Conservation (phyloP, 306 rosid species). For the Pyrus bretschneideri region DNA sequence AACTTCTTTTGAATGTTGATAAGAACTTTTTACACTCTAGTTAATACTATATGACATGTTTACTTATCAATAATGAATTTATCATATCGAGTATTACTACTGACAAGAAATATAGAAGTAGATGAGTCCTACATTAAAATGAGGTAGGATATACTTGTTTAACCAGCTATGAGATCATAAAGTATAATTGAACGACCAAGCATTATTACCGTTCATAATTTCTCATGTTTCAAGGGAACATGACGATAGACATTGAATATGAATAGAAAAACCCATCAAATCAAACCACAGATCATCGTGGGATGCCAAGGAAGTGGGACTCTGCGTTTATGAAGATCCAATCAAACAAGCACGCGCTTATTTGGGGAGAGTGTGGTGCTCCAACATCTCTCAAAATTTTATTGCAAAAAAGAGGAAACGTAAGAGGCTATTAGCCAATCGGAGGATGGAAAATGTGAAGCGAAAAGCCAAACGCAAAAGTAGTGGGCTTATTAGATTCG, state of each 20-base stretch:
- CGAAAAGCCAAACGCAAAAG: not conserved
- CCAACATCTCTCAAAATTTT: not conserved
- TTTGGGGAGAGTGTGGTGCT: not conserved
- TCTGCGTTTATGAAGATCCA: not conserved
- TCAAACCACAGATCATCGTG: not conserved
- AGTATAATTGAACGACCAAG: too few relatives aligned
- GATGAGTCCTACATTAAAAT: too few relatives aligned
- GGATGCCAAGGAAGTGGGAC: not conserved
- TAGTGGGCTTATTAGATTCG: constrained; percentile 38
- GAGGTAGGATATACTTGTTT: too few relatives aligned
- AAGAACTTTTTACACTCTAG: too few relatives aligned
- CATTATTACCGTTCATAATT: too few relatives aligned
- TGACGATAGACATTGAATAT: too few relatives aligned
- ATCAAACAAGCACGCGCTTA: not conserved
- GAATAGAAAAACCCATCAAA: not conserved
- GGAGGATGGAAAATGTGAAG: not conserved
- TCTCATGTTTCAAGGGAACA: too few relatives aligned
- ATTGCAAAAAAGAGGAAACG: not conserved
- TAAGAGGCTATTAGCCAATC: not conserved
- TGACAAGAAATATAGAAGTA: too few relatives aligned
- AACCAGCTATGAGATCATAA: too few relatives aligned
- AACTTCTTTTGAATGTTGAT: not conserved
- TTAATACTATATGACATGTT: too few relatives aligned
- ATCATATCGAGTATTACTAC: too few relatives aligned
- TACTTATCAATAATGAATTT: too few relatives aligned